Base-by-base conservation (phyloP, 176 grass and related monocot species). In the Oryza punctata region DNA sequence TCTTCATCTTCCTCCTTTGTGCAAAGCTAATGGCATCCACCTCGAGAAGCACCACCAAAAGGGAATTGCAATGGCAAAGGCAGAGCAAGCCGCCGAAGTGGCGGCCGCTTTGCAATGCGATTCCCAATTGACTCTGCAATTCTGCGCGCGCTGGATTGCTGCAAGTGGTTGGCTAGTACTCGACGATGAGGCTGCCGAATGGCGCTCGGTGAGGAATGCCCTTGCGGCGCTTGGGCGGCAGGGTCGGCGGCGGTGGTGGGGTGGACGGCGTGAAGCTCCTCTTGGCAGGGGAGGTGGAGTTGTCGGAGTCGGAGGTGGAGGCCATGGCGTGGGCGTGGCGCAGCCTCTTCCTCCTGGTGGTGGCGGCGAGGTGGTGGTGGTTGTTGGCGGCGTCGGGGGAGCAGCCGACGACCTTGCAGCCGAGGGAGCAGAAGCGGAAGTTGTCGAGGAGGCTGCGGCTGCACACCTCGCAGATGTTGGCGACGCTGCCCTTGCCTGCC, bases 351-450 rank as follows among this genome's bases (percentile, higher is more conserved):
- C 64, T 81, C 32, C 26, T 72, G 10, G 5, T 64, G 10, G 5
- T 3, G 10, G 5, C 75, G 67, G 15, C 52, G 74, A 37, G 40
- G 40, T 10, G 7, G 40, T 10, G 7, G 38, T 44, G 45, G 41
- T 7, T 65, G 38, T 73, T 25, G 40, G 32, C n/a, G 38, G 37
- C 32, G 75, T 79, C 80, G 13, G 89, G 80, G n/a, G 89, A 87
- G 78, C 79, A 88, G 50, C 88, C 86, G 46, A 69, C 44, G 37
- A 84, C 21, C 91, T 99, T 99, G 91, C 96, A 99, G 3, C 96
- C 93, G 35, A 99, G 96, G 13, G 96, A 99, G 87, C 96, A 99
- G 91, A 96, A 99, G 77, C 93, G 93, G 77, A 96, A 99, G 85
- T 92, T 92, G 87, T 99, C 96, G 78, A 96, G 96, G 70, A 99